A percentile compares a stretch with the other conserved stretches of the same genome.
Conservation (phyloP, 768 basidiomycete genomes). For the Tremella mesenterica region DNA sequence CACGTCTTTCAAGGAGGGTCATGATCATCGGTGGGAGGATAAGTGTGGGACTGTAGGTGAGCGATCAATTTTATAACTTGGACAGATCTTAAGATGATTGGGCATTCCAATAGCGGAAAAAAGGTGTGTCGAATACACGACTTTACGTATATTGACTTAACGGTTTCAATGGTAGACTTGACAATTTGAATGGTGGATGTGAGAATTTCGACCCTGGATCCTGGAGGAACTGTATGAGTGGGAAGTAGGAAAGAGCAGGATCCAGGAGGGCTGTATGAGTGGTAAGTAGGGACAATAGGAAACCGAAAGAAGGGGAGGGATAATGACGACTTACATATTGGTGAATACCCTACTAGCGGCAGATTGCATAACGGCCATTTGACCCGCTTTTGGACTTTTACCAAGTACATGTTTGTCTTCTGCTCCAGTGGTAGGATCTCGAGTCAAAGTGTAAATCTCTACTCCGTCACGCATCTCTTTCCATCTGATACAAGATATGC, state of each 20-base stretch:
- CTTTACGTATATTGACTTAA: neutral
- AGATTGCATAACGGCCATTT: slow-evolving; percentile 45
- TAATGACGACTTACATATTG: slow-evolving; percentile 42
- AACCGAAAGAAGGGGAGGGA: neutral
- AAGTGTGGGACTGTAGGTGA: slow-evolving; percentile 41
- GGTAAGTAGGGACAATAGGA: neutral
- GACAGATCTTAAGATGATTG: neutral
- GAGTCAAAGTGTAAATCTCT: slow-evolving; percentile 33
- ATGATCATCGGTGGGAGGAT: slow-evolving; percentile 47
- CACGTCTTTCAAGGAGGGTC: slow-evolving; percentile 41
- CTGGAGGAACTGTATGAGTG: too few relatives aligned
- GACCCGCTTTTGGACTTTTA: slow-evolving; percentile 44
- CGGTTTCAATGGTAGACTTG: neutral
- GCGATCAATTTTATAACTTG: neutral
- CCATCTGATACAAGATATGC: slow-evolving; percentile 45
- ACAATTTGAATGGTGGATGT: neutral
- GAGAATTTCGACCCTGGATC: neutral
- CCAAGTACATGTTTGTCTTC: slow-evolving; percentile 42
- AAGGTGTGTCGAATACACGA: too few relatives aligned
- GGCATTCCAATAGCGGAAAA: neutral
- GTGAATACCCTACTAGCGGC: slow-evolving; percentile 46
- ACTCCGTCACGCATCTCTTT: slow-evolving; percentile 48
- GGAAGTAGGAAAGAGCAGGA: too few relatives aligned
- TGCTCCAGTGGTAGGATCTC: slow-evolving; percentile 19
- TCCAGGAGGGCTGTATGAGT: too few relatives aligned